Conservation (phyloP, 2,329 filamentous ascomycete genomes). For the Neopestalotiopsis rosae region DNA sequence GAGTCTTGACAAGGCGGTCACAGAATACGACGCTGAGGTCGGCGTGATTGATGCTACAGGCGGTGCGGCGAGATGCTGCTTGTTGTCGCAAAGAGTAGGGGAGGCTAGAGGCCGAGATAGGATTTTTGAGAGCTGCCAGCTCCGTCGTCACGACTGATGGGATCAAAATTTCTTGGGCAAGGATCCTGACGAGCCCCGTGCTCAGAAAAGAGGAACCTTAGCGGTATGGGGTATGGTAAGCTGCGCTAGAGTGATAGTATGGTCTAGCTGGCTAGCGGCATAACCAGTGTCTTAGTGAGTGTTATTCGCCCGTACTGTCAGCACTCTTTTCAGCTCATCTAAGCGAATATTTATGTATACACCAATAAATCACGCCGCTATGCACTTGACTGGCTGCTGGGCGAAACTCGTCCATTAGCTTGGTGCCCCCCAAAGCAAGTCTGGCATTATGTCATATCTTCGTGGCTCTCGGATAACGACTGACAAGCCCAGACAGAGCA, state of each 20-base stretch:
- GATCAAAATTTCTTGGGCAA: constrained; percentile 24
- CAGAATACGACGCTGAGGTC: constrained; percentile 3
- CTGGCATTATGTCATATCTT: constrained; percentile 15
- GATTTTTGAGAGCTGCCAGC: constrained; percentile 18
- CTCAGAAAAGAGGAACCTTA: constrained; percentile 11
- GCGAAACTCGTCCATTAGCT: neutral
- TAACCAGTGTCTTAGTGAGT: neutral
- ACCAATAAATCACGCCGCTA: constrained; percentile 4
- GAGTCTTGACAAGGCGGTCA: constrained; percentile 19
- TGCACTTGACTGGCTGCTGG: neutral
- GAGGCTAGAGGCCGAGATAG: constrained; percentile 6
- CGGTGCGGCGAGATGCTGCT: constrained; percentile 10
- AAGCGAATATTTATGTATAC: neutral
- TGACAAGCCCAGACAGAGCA: neutral
- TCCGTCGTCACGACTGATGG: constrained; percentile 21
- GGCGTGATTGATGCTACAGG: neutral
- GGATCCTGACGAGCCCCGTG: constrained; percentile 17
- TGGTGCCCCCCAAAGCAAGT: neutral
- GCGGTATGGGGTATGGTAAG: neutral
- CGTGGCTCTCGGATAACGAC: neutral
- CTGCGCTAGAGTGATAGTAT: neutral
- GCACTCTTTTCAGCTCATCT: neutral
- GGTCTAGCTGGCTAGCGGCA: neutral
- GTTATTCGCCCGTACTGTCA: neutral
- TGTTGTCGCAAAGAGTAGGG: neutral